Evolutionary conservation across 257 asterid genomes (phyloP).

Genomic region (Thymus quinquecostatus): DNA sequence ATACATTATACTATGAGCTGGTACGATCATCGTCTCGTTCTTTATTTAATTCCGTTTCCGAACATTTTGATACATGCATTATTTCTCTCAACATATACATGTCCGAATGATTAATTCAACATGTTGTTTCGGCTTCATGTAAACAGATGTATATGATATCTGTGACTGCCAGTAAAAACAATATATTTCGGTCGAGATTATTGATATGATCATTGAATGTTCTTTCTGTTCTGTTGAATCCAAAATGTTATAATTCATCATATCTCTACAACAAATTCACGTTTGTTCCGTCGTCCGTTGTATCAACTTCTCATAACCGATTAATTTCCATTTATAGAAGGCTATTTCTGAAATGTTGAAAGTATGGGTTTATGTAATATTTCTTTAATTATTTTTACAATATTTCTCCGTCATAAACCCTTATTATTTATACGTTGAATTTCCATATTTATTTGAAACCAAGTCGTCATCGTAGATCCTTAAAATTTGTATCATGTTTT

Average conservation of each 20-base stretch:
- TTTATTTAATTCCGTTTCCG: neutral
- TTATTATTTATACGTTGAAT: no score
- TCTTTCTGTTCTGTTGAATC: neutral
- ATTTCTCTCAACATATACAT: neutral
- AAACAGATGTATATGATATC: neutral
- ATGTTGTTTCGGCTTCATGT: neutral
- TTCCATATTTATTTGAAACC: no score
- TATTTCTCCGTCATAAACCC: no score
- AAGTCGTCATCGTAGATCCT: neutral
- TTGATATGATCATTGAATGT: neutral
- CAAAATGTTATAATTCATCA: neutral
- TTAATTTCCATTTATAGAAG: no score
- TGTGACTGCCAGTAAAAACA: neutral
- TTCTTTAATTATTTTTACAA: no score
- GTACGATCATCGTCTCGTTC: conserved; percentile 13
- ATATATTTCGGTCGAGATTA: neutral
- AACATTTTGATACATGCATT: neutral
- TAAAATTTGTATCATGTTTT: neutral
- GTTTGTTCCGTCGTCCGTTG: neutral
- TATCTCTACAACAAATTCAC: neutral
- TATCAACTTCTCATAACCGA: neutral
- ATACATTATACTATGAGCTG: conserved; percentile 23
- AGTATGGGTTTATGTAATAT: no score
- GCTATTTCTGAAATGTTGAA: no score
- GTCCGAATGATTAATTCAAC: neutral